These are phyloP conservation scores for Cyclotella sp. DNA, from an alignment of 108 stramenopile genomes.

Conservation along the genomic window DNA sequence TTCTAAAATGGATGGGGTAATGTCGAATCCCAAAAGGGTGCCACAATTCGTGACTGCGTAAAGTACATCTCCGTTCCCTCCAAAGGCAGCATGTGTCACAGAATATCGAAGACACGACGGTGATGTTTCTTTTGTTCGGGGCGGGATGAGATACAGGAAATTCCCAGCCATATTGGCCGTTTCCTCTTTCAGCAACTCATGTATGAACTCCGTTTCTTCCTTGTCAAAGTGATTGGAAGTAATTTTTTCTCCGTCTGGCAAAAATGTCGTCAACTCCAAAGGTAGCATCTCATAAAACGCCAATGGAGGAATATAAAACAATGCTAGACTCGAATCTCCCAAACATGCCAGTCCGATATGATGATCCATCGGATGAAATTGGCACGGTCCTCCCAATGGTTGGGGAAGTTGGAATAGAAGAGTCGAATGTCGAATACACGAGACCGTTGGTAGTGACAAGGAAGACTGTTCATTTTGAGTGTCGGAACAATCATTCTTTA, in stretches of 20 bases:
- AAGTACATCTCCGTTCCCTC: conserved; percentile 63
- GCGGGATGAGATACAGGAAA: conserved; percentile 24
- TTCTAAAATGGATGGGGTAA: conserved; percentile 27
- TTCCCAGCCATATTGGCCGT: conserved; percentile 16
- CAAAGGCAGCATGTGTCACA: conserved; percentile 70
- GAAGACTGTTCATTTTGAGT: background rate
- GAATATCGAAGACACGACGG: conserved; percentile 13
- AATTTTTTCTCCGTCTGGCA: background rate
- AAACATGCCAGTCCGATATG: conserved; percentile 67
- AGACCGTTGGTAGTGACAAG: background rate
- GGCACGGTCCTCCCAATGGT: conserved; percentile 60
- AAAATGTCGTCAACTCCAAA: background rate
- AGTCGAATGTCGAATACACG: conserved; percentile 36
- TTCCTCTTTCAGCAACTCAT: conserved; percentile 14
- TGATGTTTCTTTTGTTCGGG: background rate
- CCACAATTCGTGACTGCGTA: conserved; percentile 72
- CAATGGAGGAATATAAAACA: conserved; percentile 58
- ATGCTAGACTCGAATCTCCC: conserved; percentile 65
- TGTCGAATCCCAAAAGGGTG: conserved; percentile 58
- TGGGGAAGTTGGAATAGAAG: conserved; percentile 58
- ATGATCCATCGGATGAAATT: conserved; percentile 66
- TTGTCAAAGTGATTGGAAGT: background rate
- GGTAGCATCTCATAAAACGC: conserved; percentile 51
- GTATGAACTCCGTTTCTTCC: background rate
- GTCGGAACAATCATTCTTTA: background rate